Conservation (phyloP, 352 stramenopile genomes). For the Phytophthora fragariae region DNA sequence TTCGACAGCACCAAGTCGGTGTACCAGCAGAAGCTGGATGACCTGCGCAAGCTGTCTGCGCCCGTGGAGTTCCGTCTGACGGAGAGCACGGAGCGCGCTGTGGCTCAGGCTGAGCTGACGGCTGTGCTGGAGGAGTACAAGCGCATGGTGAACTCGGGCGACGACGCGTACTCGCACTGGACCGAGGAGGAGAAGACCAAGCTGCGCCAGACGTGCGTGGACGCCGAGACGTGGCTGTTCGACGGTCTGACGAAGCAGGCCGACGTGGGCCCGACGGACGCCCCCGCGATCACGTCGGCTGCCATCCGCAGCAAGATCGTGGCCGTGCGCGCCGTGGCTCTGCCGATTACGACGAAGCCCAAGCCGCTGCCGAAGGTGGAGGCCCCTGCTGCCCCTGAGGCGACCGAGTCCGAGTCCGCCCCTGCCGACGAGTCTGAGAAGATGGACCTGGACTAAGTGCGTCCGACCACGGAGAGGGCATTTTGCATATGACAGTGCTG, state of each 20-base stretch:
- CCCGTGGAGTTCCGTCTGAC: conserved; percentile 94
- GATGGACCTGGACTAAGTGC: conserved; percentile 87
- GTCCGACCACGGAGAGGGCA: conserved; percentile 16
- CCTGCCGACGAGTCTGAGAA: conserved; percentile 67
- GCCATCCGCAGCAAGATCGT: conserved; percentile 92
- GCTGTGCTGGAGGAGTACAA: conserved; percentile 96
- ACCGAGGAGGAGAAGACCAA: conserved; percentile 95
- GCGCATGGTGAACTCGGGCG: conserved; percentile 93
- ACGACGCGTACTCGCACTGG: conserved; percentile 96
- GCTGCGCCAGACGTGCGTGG: conserved; percentile 90
- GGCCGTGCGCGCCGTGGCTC: conserved; percentile 89
- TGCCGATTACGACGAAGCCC: conserved; percentile 97
- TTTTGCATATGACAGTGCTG: conserved; percentile 41
- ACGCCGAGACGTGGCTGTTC: conserved; percentile 95
- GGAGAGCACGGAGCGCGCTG: conserved; percentile 91
- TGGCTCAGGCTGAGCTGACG: conserved; percentile 92
- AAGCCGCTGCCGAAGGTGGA: conserved; percentile 91
- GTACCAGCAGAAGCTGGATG: conserved; percentile 96
- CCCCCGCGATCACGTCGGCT: conserved; percentile 93
- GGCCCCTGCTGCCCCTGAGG: conserved; percentile 50
- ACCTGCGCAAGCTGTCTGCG: conserved; percentile 93
- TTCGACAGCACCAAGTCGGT: conserved; percentile 98
- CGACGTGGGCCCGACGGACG: conserved; percentile 78
- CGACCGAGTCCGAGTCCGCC: conserved; percentile 50
- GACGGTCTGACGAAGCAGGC: conserved; percentile 96